Conservation (phyloP, 768 basidiomycete genomes). For the Chalciporus pseudorubinellus region DNA sequence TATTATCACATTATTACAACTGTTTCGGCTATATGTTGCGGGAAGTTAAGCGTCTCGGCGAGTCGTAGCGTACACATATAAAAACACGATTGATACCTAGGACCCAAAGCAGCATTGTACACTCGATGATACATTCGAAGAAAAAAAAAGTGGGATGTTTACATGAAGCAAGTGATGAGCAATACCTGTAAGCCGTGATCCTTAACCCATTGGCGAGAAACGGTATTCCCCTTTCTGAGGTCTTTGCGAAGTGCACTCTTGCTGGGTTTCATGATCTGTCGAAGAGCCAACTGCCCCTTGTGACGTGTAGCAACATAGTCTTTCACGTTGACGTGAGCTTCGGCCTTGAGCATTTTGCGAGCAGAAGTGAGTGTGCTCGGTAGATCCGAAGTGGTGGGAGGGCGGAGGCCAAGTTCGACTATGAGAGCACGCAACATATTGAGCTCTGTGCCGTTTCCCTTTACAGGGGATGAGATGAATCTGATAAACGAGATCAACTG, state of each 20-base stretch:
- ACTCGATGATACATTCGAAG: neutral
- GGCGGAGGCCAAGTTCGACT: constrained; percentile 67
- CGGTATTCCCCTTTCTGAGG: constrained; percentile 47
- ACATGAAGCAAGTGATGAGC: constrained; percentile 50
- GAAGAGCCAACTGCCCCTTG: constrained; percentile 62
- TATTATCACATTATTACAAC: constrained; percentile 1
- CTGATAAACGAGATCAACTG: constrained; percentile 10
- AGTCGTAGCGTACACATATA: neutral
- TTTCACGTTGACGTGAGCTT: constrained; percentile 66
- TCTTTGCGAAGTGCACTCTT: constrained; percentile 60
- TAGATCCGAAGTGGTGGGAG: constrained; percentile 41
- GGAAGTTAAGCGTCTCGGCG: neutral
- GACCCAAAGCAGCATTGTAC: neutral
- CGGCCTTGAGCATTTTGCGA: constrained; percentile 61
- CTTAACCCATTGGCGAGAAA: constrained; percentile 60
- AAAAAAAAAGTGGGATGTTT: constrained; percentile 8
- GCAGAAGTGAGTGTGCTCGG: constrained; percentile 65
- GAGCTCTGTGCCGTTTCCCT: constrained; percentile 36
- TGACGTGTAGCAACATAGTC: constrained; percentile 69
- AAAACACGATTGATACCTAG: neutral
- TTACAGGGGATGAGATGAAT: constrained; percentile 21
- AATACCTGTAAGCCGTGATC: constrained; percentile 60
- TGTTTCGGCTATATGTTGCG: constrained; percentile 1
- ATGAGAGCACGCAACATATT: constrained; percentile 70
- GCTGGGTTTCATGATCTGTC: constrained; percentile 58